These are phyloP conservation scores for Tolypocladium sp. DNA, from an alignment of 2,329 filamentous ascomycete species.

Conservation along the genomic window DNA sequence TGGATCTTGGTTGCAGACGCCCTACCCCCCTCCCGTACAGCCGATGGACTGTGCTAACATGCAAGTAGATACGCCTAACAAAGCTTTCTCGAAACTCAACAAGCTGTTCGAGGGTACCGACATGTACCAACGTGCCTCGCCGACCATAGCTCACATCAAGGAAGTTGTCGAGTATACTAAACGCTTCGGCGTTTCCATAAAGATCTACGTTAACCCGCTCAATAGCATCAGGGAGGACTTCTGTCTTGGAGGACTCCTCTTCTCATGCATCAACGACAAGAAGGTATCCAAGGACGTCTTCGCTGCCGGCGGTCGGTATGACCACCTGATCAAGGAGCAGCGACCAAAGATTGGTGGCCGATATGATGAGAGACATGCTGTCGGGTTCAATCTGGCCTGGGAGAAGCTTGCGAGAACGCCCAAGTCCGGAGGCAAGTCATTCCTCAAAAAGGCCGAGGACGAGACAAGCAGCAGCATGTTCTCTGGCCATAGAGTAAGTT, in stretches of 20 bases:
- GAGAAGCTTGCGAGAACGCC: slow-evolving; percentile 66
- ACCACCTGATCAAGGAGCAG: slow-evolving; percentile 78
- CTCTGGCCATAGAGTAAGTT: slow-evolving; percentile 51
- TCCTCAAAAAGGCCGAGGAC: slow-evolving; percentile 61
- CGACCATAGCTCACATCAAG: slow-evolving; percentile 70
- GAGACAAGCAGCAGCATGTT: slow-evolving; percentile 52
- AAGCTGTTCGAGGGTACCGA: slow-evolving; percentile 53
- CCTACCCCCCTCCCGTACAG: no score
- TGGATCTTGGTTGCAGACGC: neutral
- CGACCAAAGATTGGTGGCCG: slow-evolving; percentile 57
- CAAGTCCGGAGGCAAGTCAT: slow-evolving; percentile 44
- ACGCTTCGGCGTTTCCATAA: slow-evolving; percentile 63
- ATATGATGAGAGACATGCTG: slow-evolving; percentile 64
- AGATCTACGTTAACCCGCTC: slow-evolving; percentile 76
- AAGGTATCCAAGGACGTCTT: slow-evolving; percentile 72
- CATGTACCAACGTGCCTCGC: slow-evolving; percentile 63
- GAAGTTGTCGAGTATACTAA: slow-evolving; percentile 70
- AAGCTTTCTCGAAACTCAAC: slow-evolving; percentile 51
- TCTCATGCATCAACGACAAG: slow-evolving; percentile 82
- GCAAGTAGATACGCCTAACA: slow-evolving; percentile 39
- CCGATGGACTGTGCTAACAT: slow-evolving; percentile 6
- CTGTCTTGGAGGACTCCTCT: slow-evolving; percentile 76
- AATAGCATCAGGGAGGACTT: slow-evolving; percentile 88
- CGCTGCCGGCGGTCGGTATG: slow-evolving; percentile 89
- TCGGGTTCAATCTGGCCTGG: slow-evolving; percentile 87